Base-by-base conservation (phyloP, 2,329 filamentous ascomycete species). In the Aspergillus sojae region DNA sequence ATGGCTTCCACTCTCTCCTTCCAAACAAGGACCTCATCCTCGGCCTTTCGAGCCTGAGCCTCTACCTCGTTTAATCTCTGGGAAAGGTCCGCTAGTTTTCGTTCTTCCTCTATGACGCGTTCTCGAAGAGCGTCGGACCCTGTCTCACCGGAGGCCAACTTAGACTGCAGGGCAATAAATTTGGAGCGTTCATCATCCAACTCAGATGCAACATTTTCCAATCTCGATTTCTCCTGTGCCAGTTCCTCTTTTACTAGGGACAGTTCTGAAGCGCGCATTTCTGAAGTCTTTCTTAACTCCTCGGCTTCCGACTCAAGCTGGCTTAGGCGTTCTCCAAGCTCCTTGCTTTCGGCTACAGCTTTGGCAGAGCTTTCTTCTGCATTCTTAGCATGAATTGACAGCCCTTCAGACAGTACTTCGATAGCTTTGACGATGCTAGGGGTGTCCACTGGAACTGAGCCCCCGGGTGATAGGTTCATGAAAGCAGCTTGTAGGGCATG, bases 61-160 rank as follows among this genome's bases (percentile, higher is more conserved):
- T 91, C 89, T n/a, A 88, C 86, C 59, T 90, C 87, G 3, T 90
- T 89, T 23, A 96, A 82, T 71, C 92, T 87, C 69, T 92, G 87
- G 2, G 87, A 86, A 32, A 96, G 79, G 14, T 83, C 84, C 26
- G 85, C 85, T 4, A 92, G 86, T 75, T 88, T 91, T 62, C 82
- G 83, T 76, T 96, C 92, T 71, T 93, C 90, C 62, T 92, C 91
- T 48, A 89, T 87, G 4, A 96, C 83, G 60, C 89, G 87, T 77
- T 89, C 90, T 61, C 91, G 88, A 60, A 97, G 80, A 32, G 87
- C 88, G 76, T 94, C 92, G 0, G 92, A 93, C 5, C 93, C 93
- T 3, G 89, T 93, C 76, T 95, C 92, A 19, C 92, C 93, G 67
- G 94, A 91, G 1, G 91, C 88, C 72, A 96, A 89, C 75, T 90